Conservation (phyloP, 208 protist species). For the Leishmania braziliensis region DNA sequence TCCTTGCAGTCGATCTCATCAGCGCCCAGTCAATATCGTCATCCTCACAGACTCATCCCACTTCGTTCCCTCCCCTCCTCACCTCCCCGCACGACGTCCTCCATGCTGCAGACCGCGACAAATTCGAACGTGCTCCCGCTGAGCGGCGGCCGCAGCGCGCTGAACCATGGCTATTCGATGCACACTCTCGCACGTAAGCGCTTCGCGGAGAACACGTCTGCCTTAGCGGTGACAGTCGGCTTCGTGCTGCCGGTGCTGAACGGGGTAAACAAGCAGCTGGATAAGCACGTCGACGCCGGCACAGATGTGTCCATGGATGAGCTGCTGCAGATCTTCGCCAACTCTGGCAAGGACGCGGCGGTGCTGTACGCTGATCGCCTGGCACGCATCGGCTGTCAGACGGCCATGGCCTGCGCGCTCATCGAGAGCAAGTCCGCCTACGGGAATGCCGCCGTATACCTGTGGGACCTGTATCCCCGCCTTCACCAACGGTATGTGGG, state of each 20-base stretch:
- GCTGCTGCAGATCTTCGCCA: conserved; percentile 47
- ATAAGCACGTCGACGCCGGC: conserved; percentile 61
- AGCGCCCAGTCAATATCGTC: not conserved
- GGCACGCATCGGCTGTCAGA: conserved; percentile 63
- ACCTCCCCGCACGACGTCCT: not conserved
- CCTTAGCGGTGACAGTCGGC: conserved; percentile 50
- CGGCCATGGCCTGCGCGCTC: conserved; percentile 46
- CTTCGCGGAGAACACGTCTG: conserved; percentile 64
- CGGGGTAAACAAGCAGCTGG: conserved; percentile 49
- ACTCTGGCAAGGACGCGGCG: conserved; percentile 26
- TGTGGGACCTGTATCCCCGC: conserved; percentile 80
- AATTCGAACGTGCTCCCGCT: conserved; percentile 20
- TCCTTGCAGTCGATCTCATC: not conserved
- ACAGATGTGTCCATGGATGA: conserved; percentile 62
- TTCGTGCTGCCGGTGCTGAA: conserved; percentile 67
- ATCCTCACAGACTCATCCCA: not conserved
- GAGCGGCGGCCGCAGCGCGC: conserved; percentile 23
- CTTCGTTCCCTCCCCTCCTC: not conserved
- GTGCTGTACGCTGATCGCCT: conserved; percentile 56
- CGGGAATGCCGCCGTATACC: conserved; percentile 57
- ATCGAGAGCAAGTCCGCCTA: conserved; percentile 44
- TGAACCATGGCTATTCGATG: conserved; percentile 60
- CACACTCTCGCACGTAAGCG: conserved; percentile 48
- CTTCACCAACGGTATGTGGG: conserved; percentile 70
- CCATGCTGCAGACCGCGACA: conserved; percentile 26